A percentile compares a stretch with the other conserved stretches of the same genome.
Evolutionary conservation across 192 early-diverging fungal genomes (phyloP).

Genomic region (Gonapodya prolifera): DNA sequence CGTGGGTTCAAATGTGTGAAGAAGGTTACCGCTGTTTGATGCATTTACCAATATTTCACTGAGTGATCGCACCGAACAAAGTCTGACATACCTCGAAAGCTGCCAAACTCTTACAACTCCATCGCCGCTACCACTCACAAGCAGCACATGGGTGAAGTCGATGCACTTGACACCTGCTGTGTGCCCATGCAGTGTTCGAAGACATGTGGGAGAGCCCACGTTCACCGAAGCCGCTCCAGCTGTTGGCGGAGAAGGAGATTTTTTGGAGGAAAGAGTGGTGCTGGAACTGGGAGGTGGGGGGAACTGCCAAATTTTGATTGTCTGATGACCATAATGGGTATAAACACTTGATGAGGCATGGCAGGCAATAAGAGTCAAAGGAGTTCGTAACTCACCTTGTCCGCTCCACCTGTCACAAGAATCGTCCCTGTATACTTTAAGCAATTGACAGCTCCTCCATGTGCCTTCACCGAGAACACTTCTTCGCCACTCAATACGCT

Average conservation of each 20-base stretch:
- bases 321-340: neutral
- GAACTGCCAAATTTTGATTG: slow-evolving; percentile 17
- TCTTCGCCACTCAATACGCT: neutral
- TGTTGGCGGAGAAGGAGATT: neutral
- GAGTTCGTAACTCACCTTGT: slow-evolving; percentile 9
- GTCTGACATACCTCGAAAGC: slow-evolving; percentile 16
- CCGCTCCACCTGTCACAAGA: slow-evolving; percentile 17
- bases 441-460: slow-evolving; percentile 17
- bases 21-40: slow-evolving; percentile 20
- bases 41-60: neutral
- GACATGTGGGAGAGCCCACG: neutral
- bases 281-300: neutral
- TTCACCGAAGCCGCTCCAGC: neutral
- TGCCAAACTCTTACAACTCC: slow-evolving; percentile 22
- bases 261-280: neutral
- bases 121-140: slow-evolving; percentile 20
- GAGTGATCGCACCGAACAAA: no score
- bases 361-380: neutral
- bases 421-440: slow-evolving; percentile 5
- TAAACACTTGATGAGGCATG: neutral
- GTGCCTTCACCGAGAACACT: neutral
- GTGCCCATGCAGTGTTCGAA: slow-evolving; percentile 22
- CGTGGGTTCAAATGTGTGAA: slow-evolving; percentile 11
- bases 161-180: slow-evolving; percentile 19
- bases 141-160: slow-evolving; percentile 12